These are phyloP conservation scores for Phaeosphaeriaceae sp. DNA, from an alignment of 2,329 filamentous ascomycete species.

Conservation along the genomic window DNA sequence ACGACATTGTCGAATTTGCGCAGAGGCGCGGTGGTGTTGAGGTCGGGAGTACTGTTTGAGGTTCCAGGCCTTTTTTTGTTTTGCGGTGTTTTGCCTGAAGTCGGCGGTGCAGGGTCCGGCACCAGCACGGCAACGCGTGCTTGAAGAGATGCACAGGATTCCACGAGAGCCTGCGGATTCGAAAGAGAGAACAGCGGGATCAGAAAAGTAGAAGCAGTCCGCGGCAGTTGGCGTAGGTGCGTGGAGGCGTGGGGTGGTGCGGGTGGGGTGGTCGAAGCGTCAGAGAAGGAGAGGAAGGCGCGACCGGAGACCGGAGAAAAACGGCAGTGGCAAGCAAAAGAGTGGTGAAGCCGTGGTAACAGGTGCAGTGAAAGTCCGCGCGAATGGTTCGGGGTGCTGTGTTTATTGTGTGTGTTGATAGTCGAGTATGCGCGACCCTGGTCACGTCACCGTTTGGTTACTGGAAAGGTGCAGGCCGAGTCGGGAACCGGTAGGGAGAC, in stretches of 20 bases:
- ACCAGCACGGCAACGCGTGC: slow-evolving; percentile 7
- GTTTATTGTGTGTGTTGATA: slow-evolving; percentile 13
- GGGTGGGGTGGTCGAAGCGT: slow-evolving; percentile 18
- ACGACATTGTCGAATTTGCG: slow-evolving; percentile 33
- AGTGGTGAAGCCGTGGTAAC: slow-evolving; percentile 14
- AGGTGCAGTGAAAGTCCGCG: slow-evolving; percentile 8
- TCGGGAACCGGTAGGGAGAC: slow-evolving; percentile 8
- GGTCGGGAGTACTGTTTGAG: background rate
- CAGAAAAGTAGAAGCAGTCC: slow-evolving; percentile 12
- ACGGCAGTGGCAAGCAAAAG: slow-evolving; percentile 13
- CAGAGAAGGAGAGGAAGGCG: slow-evolving; percentile 15
- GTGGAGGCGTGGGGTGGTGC: slow-evolving; percentile 31
- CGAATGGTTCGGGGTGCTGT: slow-evolving; percentile 12
- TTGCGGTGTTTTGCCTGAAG: slow-evolving; percentile 9
- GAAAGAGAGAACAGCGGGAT: slow-evolving; percentile 1
- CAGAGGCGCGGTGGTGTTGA: slow-evolving; percentile 6
- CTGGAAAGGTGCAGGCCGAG: slow-evolving; percentile 12
- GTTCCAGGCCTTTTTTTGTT: slow-evolving; percentile 9
- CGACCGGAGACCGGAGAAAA: slow-evolving; percentile 2
- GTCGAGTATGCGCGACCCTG: slow-evolving; percentile 20
- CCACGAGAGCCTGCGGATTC: background rate
- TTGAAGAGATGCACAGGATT: slow-evolving; percentile 1
- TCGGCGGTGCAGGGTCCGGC: slow-evolving; percentile 13
- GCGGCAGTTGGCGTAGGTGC: slow-evolving; percentile 7
- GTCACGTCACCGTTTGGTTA: slow-evolving; percentile 20